Base-by-base conservation (phyloP, 1,284 basidiomycete species). In the Psilocybe mexicana region DNA sequence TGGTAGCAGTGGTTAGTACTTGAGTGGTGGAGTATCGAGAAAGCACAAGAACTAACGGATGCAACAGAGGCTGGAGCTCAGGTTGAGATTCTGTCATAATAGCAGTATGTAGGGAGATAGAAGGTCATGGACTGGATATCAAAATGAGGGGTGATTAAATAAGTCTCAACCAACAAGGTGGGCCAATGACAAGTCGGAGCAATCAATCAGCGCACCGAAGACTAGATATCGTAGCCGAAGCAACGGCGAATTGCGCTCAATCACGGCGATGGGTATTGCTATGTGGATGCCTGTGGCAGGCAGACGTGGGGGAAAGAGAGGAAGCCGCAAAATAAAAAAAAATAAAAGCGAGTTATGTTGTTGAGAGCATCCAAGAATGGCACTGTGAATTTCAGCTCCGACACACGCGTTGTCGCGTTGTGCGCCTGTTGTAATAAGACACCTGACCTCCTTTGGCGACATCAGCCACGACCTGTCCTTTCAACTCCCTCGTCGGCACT, bases 381-480 rank as follows among this genome's bases (percentile, higher is more conserved):
- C 28, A 33, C 35, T 35, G 45, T 48, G 14, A 48, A 65, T 70
- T 71, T 49, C 60, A 69, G 65, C 69, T 73, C 73, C 72, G 71
- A 67, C 64, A 43, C 64, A 66, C 73, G 72, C 71, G 72, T 74
- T 70, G 68, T 72, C 73, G 74, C 73, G 73, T 72, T 69, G 64
- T 59, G 55, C 50, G 33, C 52, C 48, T 59, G 42, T 52, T 33
- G 51, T 58, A 59, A 33, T 63, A 57, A 60, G 68, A 62, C 70
- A 71, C 71, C 70, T 73, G 72, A 74, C 71, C 68, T 64, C 60
- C 66, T 61, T 60, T 62, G 64, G 61, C 60, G 60, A 58, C 61
- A 63, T 63, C 62, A 63, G 11, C 54, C 51, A 58, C 57, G 61
- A 57, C 60, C 61, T 51, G 43, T 60, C 56, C 52, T 55, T 56